Conservation (phyloP, 2,329 filamentous ascomycete genomes). For the Cercospora sojina region DNA sequence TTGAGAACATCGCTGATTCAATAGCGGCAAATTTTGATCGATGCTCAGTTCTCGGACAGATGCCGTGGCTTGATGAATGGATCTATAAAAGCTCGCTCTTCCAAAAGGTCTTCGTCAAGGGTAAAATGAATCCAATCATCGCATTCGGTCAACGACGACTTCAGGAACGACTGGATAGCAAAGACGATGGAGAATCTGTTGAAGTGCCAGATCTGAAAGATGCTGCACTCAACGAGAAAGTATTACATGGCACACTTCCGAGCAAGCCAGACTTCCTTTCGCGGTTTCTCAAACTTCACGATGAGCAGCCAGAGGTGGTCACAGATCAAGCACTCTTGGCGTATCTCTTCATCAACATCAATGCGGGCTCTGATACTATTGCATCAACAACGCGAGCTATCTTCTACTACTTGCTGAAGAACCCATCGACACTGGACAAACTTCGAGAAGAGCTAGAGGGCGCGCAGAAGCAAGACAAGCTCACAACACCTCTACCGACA, state of each 20-base stretch:
- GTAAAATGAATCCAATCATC: constrained; percentile 27
- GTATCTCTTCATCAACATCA: constrained; percentile 31
- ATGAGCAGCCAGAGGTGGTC: constrained; percentile 30
- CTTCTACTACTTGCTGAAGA: constrained; percentile 20
- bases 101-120: constrained; percentile 26
- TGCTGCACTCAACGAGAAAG: constrained; percentile 24
- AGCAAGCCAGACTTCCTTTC: constrained; percentile 35
- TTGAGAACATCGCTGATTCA: constrained; percentile 19
- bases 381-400: constrained; percentile 18
- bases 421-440: constrained; percentile 5
- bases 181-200: constrained; percentile 9
- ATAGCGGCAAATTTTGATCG: constrained; percentile 31
- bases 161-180: constrained; percentile 24
- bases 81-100: constrained; percentile 31
- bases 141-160: constrained; percentile 30
- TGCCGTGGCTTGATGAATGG: constrained; percentile 33
- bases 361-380: constrained; percentile 31
- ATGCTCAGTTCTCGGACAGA: constrained; percentile 32
- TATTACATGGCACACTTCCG: constrained; percentile 27
- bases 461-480: constrained; percentile 15
- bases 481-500: constrained; percentile 24
- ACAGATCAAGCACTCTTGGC: constrained; percentile 28
- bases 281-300: constrained; percentile 30
- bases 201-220: constrained; percentile 18
- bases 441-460: constrained; percentile 21